Base-by-base conservation (phyloP, 306 rosid species). In the Dicorynia guianensis region DNA sequence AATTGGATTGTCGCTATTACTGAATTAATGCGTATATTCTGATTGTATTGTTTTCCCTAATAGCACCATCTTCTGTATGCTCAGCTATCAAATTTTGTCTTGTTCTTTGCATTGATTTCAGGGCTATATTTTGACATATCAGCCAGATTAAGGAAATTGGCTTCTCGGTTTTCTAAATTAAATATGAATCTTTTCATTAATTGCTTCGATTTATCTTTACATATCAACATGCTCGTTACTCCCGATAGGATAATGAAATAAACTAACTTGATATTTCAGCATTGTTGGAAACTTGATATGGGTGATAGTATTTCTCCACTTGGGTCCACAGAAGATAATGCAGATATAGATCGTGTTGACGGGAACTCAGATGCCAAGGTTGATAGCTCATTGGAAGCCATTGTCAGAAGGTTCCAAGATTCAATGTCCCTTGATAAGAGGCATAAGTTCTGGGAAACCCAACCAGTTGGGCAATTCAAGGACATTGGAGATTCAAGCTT, bases 391-490 rank as follows among this genome's bases (percentile, higher is more conserved):
- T 59, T 89, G 83, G 97, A 89, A 10, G 81, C 79, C 53, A 60
- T 89, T 0, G 88, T 70, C 46, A 78, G 80, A 30, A 92, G 79
- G 86, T 66, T 87, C 54, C 96, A 87, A 68, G 93, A 89, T 54
- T 86, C 97, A 1, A 72, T 86, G 78, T 79, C 97, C 6, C 62
- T 85, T 43, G 79, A 84, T 5, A 86, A 89, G 82, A 84, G 53
- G 15, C 97, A 92, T 72, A 92, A 25, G 30, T 25, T 25, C 30
- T 25, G 30, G 30, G 30, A 25, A 25, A 25, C 30, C 30, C 30
- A 25, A 75, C 97, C 97, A 3, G 97, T 92, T 62, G 97, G 95
- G 38, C 97, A 92, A 42, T 92, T 86, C 74, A 89, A 85, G 77
- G 97, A 92, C 72, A 46, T 64, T 10, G 96, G 86, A 7, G 83